Percentiles rank a stretch among this genome's conserved stretches.
phyloP scores from a whole-genome alignment of 2,329 filamentous ascomycete species.

The Ophiocordyceps polyrhachis-furcata region DNA sequence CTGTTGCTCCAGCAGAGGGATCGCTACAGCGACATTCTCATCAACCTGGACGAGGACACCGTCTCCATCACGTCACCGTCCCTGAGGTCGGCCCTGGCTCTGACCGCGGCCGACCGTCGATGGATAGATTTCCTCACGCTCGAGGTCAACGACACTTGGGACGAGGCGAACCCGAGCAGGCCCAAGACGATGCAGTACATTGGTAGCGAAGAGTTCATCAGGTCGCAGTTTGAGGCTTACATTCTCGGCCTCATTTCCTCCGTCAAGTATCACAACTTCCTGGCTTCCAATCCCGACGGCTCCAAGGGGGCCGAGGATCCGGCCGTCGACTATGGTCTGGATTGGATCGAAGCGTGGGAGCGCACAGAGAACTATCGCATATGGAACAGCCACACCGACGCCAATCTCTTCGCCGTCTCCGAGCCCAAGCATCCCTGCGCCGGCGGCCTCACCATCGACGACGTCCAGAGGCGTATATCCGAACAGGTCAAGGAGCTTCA shows the following conservation, averaged over 20 bases:
- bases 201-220: conserved; percentile 92
- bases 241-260: conserved; percentile 73
- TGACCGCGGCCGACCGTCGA: conserved; percentile 73
- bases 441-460: conserved; percentile 80
- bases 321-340: conserved; percentile 58
- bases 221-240: conserved; percentile 94
- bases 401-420: conserved; percentile 82
- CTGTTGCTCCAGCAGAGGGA: conserved; percentile 86
- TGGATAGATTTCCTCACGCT: conserved; percentile 96
- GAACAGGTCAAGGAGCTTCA: conserved; percentile 90
- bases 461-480: conserved; percentile 74
- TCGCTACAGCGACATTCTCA: conserved; percentile 85
- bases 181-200: conserved; percentile 93
- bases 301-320: conserved; percentile 63
- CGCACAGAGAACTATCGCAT: conserved; percentile 81
- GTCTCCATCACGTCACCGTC: conserved; percentile 71
- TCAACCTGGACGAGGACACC: conserved; percentile 82
- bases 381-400: conserved; percentile 65
- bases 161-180: conserved; percentile 68
- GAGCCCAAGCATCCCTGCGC: conserved; percentile 88
- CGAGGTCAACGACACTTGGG: conserved; percentile 91
- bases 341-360: conserved; percentile 79
- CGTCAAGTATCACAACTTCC: conserved; percentile 71
- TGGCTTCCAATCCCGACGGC: conserved; percentile 52
- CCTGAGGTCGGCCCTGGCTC: conserved; percentile 52